Conservation (phyloP, 2,329 filamentous ascomycete species). For the Xylariaceae sp. region DNA sequence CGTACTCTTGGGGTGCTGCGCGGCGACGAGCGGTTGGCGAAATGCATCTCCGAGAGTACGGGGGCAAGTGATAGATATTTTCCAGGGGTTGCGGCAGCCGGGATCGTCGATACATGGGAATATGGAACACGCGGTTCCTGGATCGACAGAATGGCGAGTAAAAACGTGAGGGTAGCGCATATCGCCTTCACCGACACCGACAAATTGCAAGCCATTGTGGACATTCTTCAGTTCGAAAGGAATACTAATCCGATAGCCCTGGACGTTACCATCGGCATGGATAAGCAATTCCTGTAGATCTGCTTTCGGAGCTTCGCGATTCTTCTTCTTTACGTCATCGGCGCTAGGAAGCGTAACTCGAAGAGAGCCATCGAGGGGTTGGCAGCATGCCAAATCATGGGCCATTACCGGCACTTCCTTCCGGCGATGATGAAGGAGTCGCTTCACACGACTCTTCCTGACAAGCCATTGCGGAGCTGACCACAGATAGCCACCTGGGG, state of each 20-base stretch:
- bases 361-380: slow-evolving; percentile 52
- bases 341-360: slow-evolving; percentile 38
- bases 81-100: slow-evolving; percentile 77
- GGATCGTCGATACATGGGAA: slow-evolving; percentile 93
- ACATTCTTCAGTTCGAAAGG: slow-evolving; percentile 74
- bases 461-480: slow-evolving; percentile 71
- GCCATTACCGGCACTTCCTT: slow-evolving; percentile 52
- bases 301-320: slow-evolving; percentile 34
- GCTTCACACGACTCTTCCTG: slow-evolving; percentile 62
- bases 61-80: slow-evolving; percentile 80
- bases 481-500: slow-evolving; percentile 59
- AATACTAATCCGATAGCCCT: slow-evolving; percentile 53
- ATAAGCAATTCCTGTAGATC: slow-evolving; percentile 38
- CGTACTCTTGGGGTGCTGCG: slow-evolving; percentile 30
- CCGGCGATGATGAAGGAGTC: slow-evolving; percentile 47
- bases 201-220: slow-evolving; percentile 86
- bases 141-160: slow-evolving; percentile 73
- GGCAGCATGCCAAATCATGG: slow-evolving; percentile 53
- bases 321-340: slow-evolving; percentile 33
- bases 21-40: slow-evolving; percentile 44
- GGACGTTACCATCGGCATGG: slow-evolving; percentile 33
- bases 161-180: slow-evolving; percentile 86
- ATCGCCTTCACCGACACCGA: slow-evolving; percentile 76
- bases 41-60: slow-evolving; percentile 79
- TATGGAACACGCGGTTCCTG: slow-evolving; percentile 76